Base-by-base conservation (phyloP, 495 filamentous ascomycete genomes). In the Neurospora sp. region DNA sequence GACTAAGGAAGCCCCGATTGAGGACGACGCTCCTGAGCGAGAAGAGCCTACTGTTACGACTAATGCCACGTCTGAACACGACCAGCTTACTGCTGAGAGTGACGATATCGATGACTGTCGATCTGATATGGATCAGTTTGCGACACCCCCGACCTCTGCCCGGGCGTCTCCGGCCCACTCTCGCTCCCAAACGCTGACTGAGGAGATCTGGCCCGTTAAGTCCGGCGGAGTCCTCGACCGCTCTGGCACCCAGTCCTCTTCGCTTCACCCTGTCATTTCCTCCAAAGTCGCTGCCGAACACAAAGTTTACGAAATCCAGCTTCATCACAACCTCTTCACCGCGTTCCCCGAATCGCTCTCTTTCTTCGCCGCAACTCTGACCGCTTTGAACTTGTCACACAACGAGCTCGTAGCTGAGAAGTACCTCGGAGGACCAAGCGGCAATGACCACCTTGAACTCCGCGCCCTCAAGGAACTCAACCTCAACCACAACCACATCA, bases 311-410 rank as follows among this genome's bases (percentile, higher is more conserved):
- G 84, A 85, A 31, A 81, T 96, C 8, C 87, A 90, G 70, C 85
- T 97, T 53, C 89, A 92, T 40, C 89, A 93, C 74, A 97, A 98
- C 80, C 85, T 87, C 31, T 86, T 97, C 73, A 87, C 86, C 7
- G 77, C 82, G 12, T 88, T 97, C 27, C 95, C 95, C 3, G 83
- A 86, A 27, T 88, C 88, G 3, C 83, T 96, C 31, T 85, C 85
- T 14, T 87, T 91, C 75, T 88, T 96, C 61, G 88, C 88, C 16
- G 80, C 87, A 20, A 89, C 88, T 35, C 80, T 98, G n/a, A 89
- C 88, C 1, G 86, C 88, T 12, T 86, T 98, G 69, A 93, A 94
- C 46, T 81, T 98, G 11, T 90, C 93, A 10, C 87, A 94, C 78
- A 97, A 97, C 80, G 87, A 91, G 41, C 84, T 98, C 31, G 81